Percentiles rank a stretch among this genome's conserved stretches.
These are phyloP conservation scores for Globisporangium apiculatum DNA, from an alignment of 352 stramenopile genomes.

Conservation along the genomic window DNA sequence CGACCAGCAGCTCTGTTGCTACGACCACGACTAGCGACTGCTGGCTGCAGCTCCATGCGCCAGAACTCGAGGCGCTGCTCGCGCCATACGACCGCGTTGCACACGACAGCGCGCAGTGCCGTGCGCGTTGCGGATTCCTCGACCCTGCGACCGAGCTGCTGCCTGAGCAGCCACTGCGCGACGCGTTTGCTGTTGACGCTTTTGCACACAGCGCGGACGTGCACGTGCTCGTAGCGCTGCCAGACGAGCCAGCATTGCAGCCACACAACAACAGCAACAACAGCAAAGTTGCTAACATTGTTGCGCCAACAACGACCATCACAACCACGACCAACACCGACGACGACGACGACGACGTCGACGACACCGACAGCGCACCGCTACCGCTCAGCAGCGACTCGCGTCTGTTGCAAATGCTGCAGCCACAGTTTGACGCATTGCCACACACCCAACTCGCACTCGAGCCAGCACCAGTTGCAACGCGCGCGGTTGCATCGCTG, in stretches of 20 bases:
- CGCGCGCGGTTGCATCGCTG: background rate
- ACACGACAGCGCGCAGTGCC: background rate
- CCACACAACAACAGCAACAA: background rate
- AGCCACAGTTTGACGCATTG: background rate
- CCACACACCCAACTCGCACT: background rate
- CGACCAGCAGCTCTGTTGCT: background rate
- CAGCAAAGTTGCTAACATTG: background rate
- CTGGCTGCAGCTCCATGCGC: conserved; percentile 1
- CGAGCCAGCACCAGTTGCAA: background rate
- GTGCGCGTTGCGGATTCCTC: background rate
- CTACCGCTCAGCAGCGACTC: conserved; percentile 1
- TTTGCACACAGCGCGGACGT: background rate
- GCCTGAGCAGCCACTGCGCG: background rate
- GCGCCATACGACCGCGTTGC: background rate
- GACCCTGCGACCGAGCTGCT: background rate
- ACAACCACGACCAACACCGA: background rate
- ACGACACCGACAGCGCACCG: background rate
- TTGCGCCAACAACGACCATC: background rate
- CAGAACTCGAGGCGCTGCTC: background rate
- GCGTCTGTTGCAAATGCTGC: background rate
- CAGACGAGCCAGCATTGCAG: background rate
- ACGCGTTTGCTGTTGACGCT: background rate
- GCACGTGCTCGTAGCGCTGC: background rate
- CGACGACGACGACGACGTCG: background rate
- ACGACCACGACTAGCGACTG: background rate